Percentiles rank a stretch among this genome's conserved stretches.
These are phyloP conservation scores for Penicillium sp. DNA, from an alignment of 2,329 filamentous ascomycete genomes.

Conservation along the genomic window DNA sequence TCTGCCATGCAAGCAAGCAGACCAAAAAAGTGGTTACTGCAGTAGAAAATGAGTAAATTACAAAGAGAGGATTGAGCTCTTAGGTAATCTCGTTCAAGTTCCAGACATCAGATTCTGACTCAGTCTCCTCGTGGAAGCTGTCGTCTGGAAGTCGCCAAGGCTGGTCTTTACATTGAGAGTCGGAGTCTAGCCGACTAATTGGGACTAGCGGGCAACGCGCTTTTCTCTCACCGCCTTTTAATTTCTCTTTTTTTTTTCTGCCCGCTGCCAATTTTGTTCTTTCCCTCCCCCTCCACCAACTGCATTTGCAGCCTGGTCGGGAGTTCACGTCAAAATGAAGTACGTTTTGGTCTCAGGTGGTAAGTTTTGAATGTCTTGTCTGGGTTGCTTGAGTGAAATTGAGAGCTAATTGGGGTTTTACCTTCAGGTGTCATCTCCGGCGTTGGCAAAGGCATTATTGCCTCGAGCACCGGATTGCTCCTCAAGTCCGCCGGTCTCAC, in stretches of 20 bases:
- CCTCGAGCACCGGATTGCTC: constrained; percentile 48
- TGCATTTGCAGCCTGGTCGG: constrained; percentile 9
- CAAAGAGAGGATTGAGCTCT: too few species aligned
- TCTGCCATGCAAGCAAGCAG: background rate
- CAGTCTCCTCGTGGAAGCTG: background rate
- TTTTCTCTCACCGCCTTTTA: constrained; percentile 4
- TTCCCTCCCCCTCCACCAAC: constrained; percentile 7
- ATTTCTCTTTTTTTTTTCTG: constrained; percentile 9
- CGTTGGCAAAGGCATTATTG: constrained; percentile 66
- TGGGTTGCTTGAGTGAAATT: background rate
- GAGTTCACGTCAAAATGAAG: constrained; percentile 62
- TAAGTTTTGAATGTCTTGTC: constrained; percentile 43
- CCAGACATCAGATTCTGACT: too few species aligned
- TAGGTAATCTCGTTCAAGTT: too few species aligned
- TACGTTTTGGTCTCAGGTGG: constrained; percentile 80
- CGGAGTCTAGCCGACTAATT: background rate
- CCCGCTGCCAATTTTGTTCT: background rate
- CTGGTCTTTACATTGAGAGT: background rate
- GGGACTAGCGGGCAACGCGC: constrained; percentile 6
- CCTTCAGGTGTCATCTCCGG: constrained; percentile 50
- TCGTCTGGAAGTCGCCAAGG: background rate
- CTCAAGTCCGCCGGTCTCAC: constrained; percentile 33
- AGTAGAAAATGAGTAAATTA: too few species aligned
- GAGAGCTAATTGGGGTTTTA: constrained; percentile 11
- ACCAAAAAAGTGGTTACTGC: too few species aligned